These are phyloP conservation scores for Durusdinium trenchii DNA, from an alignment of 73 alveolate genomes.

Conservation along the genomic window DNA sequence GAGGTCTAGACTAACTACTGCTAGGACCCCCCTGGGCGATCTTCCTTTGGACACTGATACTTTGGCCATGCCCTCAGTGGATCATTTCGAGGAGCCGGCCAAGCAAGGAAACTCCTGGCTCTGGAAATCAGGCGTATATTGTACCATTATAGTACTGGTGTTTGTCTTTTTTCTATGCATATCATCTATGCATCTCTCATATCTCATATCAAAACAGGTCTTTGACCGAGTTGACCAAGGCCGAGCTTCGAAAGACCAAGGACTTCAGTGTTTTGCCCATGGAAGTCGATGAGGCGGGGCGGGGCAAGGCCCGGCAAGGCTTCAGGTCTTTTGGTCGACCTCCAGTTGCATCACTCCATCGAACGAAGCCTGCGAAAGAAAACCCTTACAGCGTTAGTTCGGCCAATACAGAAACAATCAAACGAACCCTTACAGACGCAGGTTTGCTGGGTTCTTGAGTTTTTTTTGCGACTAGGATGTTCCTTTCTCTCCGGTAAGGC, in stretches of 20 bases:
- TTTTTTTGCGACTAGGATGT: neutral
- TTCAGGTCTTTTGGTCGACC: no score
- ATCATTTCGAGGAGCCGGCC: neutral
- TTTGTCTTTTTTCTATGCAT: no score
- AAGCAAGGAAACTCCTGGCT: neutral
- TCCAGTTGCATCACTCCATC: no score
- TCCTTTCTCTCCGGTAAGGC: conserved; percentile 56
- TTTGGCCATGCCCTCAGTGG: no score
- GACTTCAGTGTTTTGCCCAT: conserved; percentile 65
- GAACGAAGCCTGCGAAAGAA: no score
- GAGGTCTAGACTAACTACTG: neutral
- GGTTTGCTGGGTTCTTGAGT: neutral
- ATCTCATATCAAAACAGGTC: no score
- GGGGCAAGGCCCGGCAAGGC: no score
- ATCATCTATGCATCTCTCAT: no score
- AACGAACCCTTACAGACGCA: neutral
- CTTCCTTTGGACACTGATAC: conserved; percentile 62
- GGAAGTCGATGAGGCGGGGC: conserved; percentile 94
- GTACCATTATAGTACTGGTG: no score
- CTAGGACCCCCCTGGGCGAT: conserved; percentile 88
- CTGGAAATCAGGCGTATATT: neutral
- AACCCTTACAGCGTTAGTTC: no score
- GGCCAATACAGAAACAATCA: no score
- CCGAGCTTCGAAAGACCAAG: conserved; percentile 71
- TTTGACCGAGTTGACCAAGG: neutral